phyloP scores from a whole-genome alignment of 2,329 filamentous ascomycete genomes.

The Diaporthe humulicola region DNA sequence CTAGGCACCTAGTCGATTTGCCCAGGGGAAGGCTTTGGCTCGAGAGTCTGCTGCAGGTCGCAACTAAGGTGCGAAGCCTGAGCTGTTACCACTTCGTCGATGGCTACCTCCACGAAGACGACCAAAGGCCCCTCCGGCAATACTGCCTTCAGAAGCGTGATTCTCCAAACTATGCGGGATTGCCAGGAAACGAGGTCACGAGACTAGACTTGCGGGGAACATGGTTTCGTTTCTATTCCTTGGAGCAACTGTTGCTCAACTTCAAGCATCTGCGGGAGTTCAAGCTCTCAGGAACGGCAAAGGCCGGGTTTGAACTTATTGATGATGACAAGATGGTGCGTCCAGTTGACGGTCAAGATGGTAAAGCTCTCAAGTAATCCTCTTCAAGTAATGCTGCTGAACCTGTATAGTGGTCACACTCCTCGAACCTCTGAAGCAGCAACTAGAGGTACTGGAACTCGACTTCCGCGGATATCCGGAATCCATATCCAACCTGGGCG shows the following conservation, averaged over 20 bases:
- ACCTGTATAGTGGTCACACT: background rate
- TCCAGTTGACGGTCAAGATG: background rate
- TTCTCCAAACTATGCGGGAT: background rate
- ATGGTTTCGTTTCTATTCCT: background rate
- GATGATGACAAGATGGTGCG: background rate
- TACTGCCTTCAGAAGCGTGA: background rate
- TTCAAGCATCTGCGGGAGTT: background rate
- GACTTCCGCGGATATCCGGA: background rate
- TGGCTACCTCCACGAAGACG: background rate
- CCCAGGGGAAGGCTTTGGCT: background rate
- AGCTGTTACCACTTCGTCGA: background rate
- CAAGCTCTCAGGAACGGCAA: background rate
- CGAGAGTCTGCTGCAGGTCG: background rate
- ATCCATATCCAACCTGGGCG: fast-evolving
- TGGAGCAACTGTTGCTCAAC: background rate
- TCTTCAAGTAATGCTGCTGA: background rate
- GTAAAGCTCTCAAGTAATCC: background rate
- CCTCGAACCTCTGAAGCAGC: background rate
- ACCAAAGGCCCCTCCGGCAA: too few species aligned
- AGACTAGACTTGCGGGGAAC: background rate
- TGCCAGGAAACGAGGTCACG: slow-evolving; percentile 1
- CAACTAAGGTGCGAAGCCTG: background rate
- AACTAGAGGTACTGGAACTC: background rate
- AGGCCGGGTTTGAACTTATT: background rate
- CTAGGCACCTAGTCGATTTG: fast-evolving